Conservation (phyloP, 2,329 filamentous ascomycete species). For the Basipetospora chlamydospora region DNA sequence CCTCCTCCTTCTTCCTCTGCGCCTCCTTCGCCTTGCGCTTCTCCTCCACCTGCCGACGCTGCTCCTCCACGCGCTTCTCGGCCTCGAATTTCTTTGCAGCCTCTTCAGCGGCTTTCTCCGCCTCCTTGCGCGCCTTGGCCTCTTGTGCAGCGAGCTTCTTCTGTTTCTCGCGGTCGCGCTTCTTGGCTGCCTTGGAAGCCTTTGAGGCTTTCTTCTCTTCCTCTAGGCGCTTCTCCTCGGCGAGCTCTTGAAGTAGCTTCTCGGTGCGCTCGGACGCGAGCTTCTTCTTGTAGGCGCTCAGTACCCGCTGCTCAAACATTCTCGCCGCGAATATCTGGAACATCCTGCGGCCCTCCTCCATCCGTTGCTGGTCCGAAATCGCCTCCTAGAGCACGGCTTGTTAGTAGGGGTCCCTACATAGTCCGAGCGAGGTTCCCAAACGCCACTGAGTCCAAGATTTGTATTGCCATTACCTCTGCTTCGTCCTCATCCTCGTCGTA, state of each 20-base stretch:
- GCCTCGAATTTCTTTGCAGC: conserved; percentile 62
- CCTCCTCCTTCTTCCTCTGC: conserved; percentile 79
- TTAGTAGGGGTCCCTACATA: background rate
- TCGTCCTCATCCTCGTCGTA: conserved; percentile 8
- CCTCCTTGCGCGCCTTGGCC: conserved; percentile 75
- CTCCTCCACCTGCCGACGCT: conserved; percentile 71
- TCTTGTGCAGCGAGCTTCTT: conserved; percentile 85
- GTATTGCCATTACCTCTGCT: conserved; percentile 7
- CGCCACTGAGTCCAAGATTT: background rate
- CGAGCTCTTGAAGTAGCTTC: conserved; percentile 79
- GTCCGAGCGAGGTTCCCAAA: background rate
- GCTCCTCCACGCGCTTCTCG: conserved; percentile 65
- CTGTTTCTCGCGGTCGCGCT: conserved; percentile 81
- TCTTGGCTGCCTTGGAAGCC: conserved; percentile 84
- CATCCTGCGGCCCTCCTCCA: conserved; percentile 97
- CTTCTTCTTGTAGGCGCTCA: conserved; percentile 96
- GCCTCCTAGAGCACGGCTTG: conserved; percentile 46
- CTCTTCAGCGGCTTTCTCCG: conserved; percentile 80
- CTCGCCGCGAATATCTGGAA: conserved; percentile 98
- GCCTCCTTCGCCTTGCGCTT: conserved; percentile 83
- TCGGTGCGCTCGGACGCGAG: conserved; percentile 85
- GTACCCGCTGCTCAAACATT: conserved; percentile 96
- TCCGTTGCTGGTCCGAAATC: conserved; percentile 96
- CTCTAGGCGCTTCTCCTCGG: conserved; percentile 66
- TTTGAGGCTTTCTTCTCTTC: conserved; percentile 81